Conservation (phyloP, 306 rosid genomes). For the Lathyrus sativus region DNA sequence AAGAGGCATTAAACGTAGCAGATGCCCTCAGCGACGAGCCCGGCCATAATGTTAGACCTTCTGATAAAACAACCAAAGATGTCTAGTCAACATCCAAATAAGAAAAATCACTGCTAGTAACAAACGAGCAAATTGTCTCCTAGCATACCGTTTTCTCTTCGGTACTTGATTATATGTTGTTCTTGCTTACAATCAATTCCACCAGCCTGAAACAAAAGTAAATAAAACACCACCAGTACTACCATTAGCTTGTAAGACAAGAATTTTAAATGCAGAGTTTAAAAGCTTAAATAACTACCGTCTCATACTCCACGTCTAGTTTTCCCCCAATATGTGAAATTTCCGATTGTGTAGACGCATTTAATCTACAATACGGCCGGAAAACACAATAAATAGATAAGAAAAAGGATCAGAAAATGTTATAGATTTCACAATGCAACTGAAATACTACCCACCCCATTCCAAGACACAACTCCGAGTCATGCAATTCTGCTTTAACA, state of each 20-base stretch:
- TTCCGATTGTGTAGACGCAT: slow-evolving; percentile 42
- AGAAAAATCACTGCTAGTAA: slow-evolving; percentile 15
- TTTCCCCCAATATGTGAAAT: slow-evolving; percentile 40
- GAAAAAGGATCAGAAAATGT: background rate
- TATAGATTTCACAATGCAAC: slow-evolving; percentile 19
- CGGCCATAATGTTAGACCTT: slow-evolving; percentile 44
- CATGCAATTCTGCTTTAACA: slow-evolving; percentile 32
- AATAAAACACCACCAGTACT: slow-evolving; percentile 6
- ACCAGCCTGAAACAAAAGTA: slow-evolving; percentile 44
- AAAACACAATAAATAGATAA: slow-evolving; percentile 18
- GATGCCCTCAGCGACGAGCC: slow-evolving; percentile 26
- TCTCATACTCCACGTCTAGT: slow-evolving; percentile 41
- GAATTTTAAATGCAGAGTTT: slow-evolving; percentile 1
- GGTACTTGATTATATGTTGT: slow-evolving; percentile 35
- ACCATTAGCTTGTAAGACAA: slow-evolving; percentile 16
- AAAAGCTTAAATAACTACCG: slow-evolving; percentile 46
- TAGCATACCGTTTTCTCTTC: slow-evolving; percentile 51
- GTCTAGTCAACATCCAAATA: slow-evolving; percentile 3
- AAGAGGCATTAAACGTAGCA: slow-evolving; percentile 34
- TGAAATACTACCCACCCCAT: slow-evolving; percentile 53
- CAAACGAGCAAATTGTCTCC: slow-evolving; percentile 9
- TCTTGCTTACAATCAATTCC: slow-evolving; percentile 45
- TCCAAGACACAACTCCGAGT: slow-evolving; percentile 47
- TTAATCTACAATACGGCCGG: slow-evolving; percentile 45
- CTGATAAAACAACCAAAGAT: slow-evolving; percentile 34